Conservation (phyloP, 2,329 filamentous ascomycete genomes). For the Colletotrichum godetiae region DNA sequence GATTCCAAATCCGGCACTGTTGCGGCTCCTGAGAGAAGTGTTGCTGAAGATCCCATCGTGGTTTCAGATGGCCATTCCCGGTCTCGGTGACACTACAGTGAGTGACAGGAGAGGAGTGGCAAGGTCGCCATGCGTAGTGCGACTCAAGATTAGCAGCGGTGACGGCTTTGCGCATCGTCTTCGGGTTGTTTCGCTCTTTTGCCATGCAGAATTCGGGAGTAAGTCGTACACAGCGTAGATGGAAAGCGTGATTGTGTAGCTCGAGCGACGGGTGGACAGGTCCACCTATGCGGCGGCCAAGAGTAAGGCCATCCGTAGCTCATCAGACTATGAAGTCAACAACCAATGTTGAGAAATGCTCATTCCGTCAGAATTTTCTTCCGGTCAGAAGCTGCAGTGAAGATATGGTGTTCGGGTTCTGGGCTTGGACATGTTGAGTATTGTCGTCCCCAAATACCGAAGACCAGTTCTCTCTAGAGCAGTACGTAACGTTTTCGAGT, state of each 20-base stretch:
- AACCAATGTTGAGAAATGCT: not conserved
- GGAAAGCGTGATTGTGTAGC: constrained; percentile 39
- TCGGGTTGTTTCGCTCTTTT: constrained; percentile 45
- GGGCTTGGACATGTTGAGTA: not conserved
- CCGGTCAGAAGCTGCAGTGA: not conserved
- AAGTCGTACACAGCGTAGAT: constrained; percentile 46
- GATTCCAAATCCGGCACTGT: constrained; percentile 4
- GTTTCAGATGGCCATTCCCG: constrained; percentile 48
- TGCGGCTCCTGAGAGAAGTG: not conserved
- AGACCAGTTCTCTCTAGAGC: not conserved
- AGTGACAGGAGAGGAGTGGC: constrained; percentile 45
- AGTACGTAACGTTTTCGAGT: too few relatives aligned
- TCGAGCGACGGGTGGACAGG: constrained; percentile 18
- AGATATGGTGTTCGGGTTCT: not conserved
- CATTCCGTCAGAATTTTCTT: not conserved
- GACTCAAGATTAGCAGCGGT: constrained; percentile 39
- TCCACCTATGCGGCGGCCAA: constrained; percentile 22
- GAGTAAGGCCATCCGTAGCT: constrained; percentile 39
- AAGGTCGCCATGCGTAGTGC: constrained; percentile 37
- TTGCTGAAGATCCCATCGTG: constrained; percentile 35
- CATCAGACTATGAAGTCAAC: not conserved
- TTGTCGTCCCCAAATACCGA: not conserved
- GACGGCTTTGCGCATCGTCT: constrained; percentile 49
- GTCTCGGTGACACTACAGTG: constrained; percentile 45
- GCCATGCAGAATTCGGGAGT: constrained; percentile 42